phyloP scores from a whole-genome alignment of 441 rosid genomes.

The Biscutella auriculata region DNA sequence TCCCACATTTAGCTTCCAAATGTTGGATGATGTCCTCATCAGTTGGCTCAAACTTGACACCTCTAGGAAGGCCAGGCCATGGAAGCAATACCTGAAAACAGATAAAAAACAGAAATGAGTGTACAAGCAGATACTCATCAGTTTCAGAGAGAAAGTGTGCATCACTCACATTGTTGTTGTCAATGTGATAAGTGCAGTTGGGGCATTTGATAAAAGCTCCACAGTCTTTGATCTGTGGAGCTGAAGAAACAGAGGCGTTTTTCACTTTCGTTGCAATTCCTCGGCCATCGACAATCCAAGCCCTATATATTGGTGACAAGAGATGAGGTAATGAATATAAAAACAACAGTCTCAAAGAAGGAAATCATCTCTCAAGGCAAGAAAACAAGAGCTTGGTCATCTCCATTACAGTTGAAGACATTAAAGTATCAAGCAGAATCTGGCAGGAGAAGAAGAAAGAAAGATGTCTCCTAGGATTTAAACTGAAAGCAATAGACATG shows the following conservation, averaged over 20 bases:
- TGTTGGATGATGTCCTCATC: slow-evolving; percentile 63
- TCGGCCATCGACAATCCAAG: slow-evolving; percentile 65
- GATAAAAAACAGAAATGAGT: neutral
- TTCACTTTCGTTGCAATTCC: slow-evolving; percentile 68
- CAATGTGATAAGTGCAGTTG: slow-evolving; percentile 48
- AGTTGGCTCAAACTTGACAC: slow-evolving; percentile 93
- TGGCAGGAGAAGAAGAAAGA: neutral
- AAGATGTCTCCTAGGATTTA: neutral
- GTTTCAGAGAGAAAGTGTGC: neutral
- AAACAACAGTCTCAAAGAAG: neutral
- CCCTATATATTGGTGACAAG: slow-evolving; percentile 33
- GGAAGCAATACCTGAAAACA: slow-evolving; percentile 39
- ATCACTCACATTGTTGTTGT: slow-evolving; percentile 68
- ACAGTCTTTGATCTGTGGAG: slow-evolving; percentile 42
- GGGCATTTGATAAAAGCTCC: slow-evolving; percentile 72
- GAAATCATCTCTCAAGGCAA: neutral
- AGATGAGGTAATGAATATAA: neutral
- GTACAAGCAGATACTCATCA: neutral
- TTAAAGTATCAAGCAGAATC: neutral
- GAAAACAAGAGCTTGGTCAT: neutral
- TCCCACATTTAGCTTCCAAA: slow-evolving; percentile 69
- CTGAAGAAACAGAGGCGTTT: slow-evolving; percentile 36
- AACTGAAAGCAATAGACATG: neutral
- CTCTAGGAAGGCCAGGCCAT: slow-evolving; percentile 87
- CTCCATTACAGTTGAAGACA: neutral